Base-by-base conservation (phyloP, 1,284 basidiomycete species). In the Rhodotorula sp. region DNA sequence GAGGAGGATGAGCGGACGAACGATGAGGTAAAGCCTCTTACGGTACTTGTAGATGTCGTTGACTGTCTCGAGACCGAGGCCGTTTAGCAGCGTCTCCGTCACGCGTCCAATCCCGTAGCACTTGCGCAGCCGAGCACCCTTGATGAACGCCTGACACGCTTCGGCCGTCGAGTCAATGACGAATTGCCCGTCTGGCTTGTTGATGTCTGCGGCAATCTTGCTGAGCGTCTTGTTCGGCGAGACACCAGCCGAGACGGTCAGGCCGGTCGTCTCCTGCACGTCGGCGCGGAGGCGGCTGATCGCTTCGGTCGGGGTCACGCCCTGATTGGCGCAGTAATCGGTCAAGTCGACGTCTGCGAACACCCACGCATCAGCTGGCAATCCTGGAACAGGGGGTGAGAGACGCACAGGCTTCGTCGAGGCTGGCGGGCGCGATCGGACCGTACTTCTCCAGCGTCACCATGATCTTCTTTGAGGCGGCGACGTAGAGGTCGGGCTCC, bases 131-230 rank as follows among this genome's bases (percentile, higher is more conserved):
- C 64, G 57, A 27, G 51, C 32, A 5, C 19, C 53, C 53, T 53
- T 48, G 61, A 70, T 70, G 81, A 96, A 97, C 0, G 81, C 81
- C 53, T 84, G 84, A 74, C 95, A 88, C 1, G 84, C 83, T 30
- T 86, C 79, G 2, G 84, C 20, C 79, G 56, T 89, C 84, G 77
- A 71, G 47, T 68, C 70, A 52, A 78, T 61, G 75, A 86, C 85
- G 76, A 87, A 96, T 79, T 94, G 91, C 2, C 93, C 94, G 78
- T 96, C 91, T 0, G 94, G 94, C 81, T 97, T 97, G 81, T 96
- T 96, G 34, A 76, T 44, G 60, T 78, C 77, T 30, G 77, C 76
- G 8, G 88, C 90, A 73, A 56, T 59, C 83, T 94, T 94, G 55
- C 91, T 90, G 13, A 94, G 83, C 87, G 85, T 83, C 72, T 76